Evolutionary conservation across 2,329 filamentous ascomycete genomes (phyloP).

Genomic region (Didymella pinodella): DNA sequence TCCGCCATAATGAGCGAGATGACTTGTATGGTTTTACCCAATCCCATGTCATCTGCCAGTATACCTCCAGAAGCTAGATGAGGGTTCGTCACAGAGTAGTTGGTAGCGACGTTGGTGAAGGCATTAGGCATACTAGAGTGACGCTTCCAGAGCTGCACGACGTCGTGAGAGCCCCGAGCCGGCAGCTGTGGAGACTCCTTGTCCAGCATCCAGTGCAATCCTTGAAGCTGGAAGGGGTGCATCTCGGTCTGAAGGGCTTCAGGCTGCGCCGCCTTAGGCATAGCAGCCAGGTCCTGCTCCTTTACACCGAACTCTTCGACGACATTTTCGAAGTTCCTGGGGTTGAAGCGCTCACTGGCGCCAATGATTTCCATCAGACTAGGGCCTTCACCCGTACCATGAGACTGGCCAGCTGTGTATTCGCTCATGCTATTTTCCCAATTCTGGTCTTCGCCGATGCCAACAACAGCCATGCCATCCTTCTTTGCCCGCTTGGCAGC

Average conservation of each 20-base stretch:
- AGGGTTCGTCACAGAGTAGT: conserved; percentile 69
- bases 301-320: conserved; percentile 75
- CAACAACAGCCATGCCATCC: conserved; percentile 45
- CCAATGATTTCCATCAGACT: conserved; percentile 70
- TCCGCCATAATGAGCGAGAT: conserved; percentile 79
- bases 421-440: conserved; percentile 37
- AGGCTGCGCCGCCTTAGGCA: conserved; percentile 78
- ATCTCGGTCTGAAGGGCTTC: conserved; percentile 69
- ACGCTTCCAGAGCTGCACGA: conserved; percentile 81
- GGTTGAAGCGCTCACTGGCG: conserved; percentile 72
- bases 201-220: conserved; percentile 79
- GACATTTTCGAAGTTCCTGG: conserved; percentile 69
- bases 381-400: conserved; percentile 49
- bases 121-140: conserved; percentile 47
- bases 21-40: conserved; percentile 87
- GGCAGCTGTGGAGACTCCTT: conserved; percentile 78
- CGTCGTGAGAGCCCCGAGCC: conserved; percentile 62
- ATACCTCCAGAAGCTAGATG: conserved; percentile 80
- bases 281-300: conserved; percentile 72
- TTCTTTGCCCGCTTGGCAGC: conserved; percentile 44
- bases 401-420: conserved; percentile 37
- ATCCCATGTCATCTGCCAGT: conserved; percentile 89
- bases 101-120: conserved; percentile 75
- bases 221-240: conserved; percentile 79
- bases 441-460: conserved; percentile 39